phyloP scores from a whole-genome alignment of 148 eudicot species.

The Simmondsia chinensis region DNA sequence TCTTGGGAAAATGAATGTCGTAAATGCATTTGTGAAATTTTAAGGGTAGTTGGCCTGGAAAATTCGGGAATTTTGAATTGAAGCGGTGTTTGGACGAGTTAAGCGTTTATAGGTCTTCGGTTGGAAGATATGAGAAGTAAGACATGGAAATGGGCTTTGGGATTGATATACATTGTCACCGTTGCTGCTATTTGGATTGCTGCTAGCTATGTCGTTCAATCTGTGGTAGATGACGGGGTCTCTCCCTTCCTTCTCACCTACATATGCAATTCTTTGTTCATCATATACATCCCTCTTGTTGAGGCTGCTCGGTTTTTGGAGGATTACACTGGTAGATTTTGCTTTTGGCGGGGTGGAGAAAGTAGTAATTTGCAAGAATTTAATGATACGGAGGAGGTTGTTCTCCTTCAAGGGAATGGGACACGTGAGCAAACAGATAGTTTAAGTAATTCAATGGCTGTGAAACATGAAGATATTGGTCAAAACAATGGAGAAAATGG shows the following conservation, averaged over 20 bases:
- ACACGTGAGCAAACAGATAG: slow-evolving; percentile 13
- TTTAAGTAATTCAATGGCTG: slow-evolving; percentile 4
- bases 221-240: slow-evolving; percentile 86
- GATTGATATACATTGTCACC: slow-evolving; percentile 65
- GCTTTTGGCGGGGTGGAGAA: slow-evolving; percentile 41
- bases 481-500: slow-evolving; percentile 2
- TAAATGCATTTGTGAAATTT: not conserved
- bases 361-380: slow-evolving; percentile 21
- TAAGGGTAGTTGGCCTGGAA: not conserved
- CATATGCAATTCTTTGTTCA: slow-evolving; percentile 85
- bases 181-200: slow-evolving; percentile 97
- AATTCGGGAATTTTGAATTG: not conserved
- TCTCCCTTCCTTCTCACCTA: slow-evolving; percentile 91
- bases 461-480: slow-evolving; percentile 10
- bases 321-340: slow-evolving; percentile 38
- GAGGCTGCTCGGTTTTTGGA: slow-evolving; percentile 68
- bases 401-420: slow-evolving; percentile 40
- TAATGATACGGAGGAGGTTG: slow-evolving; percentile 39
- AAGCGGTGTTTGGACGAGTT: slow-evolving; percentile 1
- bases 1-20: not conserved
- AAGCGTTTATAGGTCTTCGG: slow-evolving; percentile 4
- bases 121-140: slow-evolving; percentile 46
- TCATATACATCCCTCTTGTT: slow-evolving; percentile 67
- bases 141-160: slow-evolving; percentile 74
- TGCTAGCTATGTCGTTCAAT: slow-evolving; percentile 92